Conservation (phyloP, 306 rosid genomes). For the Gleditsia sinensis region DNA sequence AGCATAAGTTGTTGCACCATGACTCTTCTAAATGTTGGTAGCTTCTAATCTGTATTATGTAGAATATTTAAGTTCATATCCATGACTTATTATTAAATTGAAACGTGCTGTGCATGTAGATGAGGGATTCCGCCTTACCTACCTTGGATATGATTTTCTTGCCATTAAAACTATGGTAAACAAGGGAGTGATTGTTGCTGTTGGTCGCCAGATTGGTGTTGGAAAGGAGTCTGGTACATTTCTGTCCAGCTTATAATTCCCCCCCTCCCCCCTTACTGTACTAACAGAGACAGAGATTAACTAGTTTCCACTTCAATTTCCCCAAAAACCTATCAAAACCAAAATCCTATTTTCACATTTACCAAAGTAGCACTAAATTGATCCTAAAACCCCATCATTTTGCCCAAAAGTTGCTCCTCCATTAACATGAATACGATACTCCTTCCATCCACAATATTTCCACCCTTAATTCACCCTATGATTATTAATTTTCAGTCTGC, state of each 20-base stretch:
- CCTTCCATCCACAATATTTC: neutral
- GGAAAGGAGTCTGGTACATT: conserved; percentile 92
- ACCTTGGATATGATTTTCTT: conserved; percentile 96
- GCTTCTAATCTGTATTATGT: conserved; percentile 8
- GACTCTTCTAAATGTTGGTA: conserved; percentile 87
- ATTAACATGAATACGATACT: neutral
- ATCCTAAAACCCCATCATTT: no score
- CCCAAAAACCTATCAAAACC: no score
- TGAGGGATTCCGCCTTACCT: conserved; percentile 93
- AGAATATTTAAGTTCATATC: neutral
- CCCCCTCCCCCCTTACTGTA: no score
- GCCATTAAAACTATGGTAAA: conserved; percentile 91
- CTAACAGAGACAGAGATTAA: no score
- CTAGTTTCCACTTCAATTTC: no score
- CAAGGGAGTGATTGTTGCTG: conserved; percentile 76
- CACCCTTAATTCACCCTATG: neutral
- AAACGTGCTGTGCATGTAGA: conserved; percentile 50
- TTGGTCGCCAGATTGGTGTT: conserved; percentile 97
- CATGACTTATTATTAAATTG: neutral
- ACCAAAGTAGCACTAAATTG: no score
- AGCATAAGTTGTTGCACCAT: conserved; percentile 85
- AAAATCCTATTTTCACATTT: no score
- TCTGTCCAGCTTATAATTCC: neutral
- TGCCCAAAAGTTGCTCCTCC: neutral
- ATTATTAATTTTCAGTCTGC: neutral